phyloP scores from a whole-genome alignment of 1,139 yeast species.

The Blastobotrys aristatus region DNA sequence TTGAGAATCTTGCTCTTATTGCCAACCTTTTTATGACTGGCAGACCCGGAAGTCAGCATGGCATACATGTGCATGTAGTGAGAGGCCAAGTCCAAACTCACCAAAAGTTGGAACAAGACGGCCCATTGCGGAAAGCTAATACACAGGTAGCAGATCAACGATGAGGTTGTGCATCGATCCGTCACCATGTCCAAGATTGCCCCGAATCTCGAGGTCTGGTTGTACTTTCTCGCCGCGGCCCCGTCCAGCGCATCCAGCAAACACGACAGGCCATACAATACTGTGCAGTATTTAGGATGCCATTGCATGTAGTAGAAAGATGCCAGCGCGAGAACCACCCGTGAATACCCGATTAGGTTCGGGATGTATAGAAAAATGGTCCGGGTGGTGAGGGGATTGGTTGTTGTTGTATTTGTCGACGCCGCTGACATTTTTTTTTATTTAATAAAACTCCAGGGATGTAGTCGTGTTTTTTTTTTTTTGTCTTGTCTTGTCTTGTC shows the following conservation, averaged over 20 bases:
- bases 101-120: conserved; percentile 75
- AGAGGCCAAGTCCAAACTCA: conserved; percentile 85
- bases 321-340: conserved; percentile 74
- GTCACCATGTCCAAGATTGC: conserved; percentile 99
- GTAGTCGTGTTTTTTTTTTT: background rate
- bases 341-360: conserved; percentile 80
- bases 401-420: background rate
- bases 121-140: conserved; percentile 66
- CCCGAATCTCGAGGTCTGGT: conserved; percentile 90
- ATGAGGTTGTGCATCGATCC: conserved; percentile 93
- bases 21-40: conserved; percentile 81
- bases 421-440: no score
- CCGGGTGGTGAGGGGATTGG: conserved; percentile 32
- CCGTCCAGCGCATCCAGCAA: conserved; percentile 96
- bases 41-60: conserved; percentile 70
- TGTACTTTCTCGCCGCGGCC: conserved; percentile 81
- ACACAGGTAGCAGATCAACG: conserved; percentile 79
- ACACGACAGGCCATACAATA: conserved; percentile 81
- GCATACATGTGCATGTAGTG: conserved; percentile 99
- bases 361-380: conserved; percentile 79
- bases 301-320: conserved; percentile 78
- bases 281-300: conserved; percentile 74
- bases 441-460: no score
- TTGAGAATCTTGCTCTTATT: conserved; percentile 68
- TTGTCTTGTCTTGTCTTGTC: no score